Percentiles rank a stretch among this genome's conserved stretches.
These are phyloP conservation scores for Paraconiothyrium brasiliense DNA, from an alignment of 2,329 filamentous ascomycete species.

Conservation along the genomic window DNA sequence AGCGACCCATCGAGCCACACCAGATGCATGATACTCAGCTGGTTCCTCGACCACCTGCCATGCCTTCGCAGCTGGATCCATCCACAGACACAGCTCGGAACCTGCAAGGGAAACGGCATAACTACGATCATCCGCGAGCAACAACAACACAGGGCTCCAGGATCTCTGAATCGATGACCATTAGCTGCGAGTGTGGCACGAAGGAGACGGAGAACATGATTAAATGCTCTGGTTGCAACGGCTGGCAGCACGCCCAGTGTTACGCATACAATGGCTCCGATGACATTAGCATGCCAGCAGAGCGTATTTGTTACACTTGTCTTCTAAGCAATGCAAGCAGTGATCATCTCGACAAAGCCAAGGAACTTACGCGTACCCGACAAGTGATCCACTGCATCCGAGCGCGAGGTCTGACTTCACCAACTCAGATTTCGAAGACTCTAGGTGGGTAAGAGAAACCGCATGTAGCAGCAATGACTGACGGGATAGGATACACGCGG, in stretches of 20 bases:
- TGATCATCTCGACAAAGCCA: slow-evolving; percentile 26
- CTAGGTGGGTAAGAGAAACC: neutral
- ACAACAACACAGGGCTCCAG: neutral
- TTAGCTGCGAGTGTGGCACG: slow-evolving; percentile 10
- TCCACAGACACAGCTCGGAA: neutral
- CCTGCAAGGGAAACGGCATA: neutral
- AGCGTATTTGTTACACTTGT: slow-evolving; percentile 58
- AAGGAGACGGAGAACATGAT: neutral
- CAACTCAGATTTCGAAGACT: slow-evolving; percentile 1
- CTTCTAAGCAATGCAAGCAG: slow-evolving; percentile 39
- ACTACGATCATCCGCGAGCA: neutral
- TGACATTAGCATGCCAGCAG: slow-evolving; percentile 50
- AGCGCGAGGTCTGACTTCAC: neutral
- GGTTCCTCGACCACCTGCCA: neutral
- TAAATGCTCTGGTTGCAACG: slow-evolving; percentile 52
- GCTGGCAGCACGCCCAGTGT: slow-evolving; percentile 56
- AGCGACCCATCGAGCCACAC: slow-evolving; percentile 3
- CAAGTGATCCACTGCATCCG: slow-evolving; percentile 26
- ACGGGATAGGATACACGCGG: slow-evolving; percentile 6
- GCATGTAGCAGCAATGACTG: neutral
- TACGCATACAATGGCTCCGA: slow-evolving; percentile 52
- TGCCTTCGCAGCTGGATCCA: neutral
- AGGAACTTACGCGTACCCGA: slow-evolving; percentile 25
- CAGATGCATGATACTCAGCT: slow-evolving; percentile 12
- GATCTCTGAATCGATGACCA: neutral